These are phyloP conservation scores for Xylariales sp. DNA, from an alignment of 2,329 filamentous ascomycete species.

Conservation along the genomic window DNA sequence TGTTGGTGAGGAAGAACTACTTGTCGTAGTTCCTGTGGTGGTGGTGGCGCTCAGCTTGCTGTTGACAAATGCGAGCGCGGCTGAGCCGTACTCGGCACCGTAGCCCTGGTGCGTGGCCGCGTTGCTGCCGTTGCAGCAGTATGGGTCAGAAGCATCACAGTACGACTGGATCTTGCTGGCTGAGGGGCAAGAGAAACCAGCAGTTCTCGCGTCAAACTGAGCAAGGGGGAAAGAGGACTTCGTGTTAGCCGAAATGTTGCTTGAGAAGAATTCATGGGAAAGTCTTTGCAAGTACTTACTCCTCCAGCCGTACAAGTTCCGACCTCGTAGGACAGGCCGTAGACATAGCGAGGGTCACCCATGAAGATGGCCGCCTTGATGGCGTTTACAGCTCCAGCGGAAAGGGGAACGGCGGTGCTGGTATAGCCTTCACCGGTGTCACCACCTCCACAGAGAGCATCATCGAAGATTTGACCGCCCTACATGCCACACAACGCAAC, in stretches of 20 bases:
- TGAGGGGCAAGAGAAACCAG: slow-evolving; percentile 52
- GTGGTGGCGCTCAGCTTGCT: slow-evolving; percentile 21
- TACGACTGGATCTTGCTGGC: slow-evolving; percentile 54
- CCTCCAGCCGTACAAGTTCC: slow-evolving; percentile 55
- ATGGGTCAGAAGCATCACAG: slow-evolving; percentile 60
- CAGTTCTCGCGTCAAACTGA: slow-evolving; percentile 56
- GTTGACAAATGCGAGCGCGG: slow-evolving; percentile 58
- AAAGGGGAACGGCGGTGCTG: too few species aligned
- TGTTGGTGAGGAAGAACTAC: too few species aligned
- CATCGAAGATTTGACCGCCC: slow-evolving; percentile 60
- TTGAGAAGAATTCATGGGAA: background rate
- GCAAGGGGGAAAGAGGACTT: background rate
- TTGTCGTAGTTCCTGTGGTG: too few species aligned
- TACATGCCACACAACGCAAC: too few species aligned
- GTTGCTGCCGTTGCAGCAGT: slow-evolving; percentile 63
- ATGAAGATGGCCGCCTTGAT: slow-evolving; percentile 60
- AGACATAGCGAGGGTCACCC: slow-evolving; percentile 54
- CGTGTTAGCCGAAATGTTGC: background rate
- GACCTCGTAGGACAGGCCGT: slow-evolving; percentile 54
- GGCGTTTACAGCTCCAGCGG: slow-evolving; percentile 42
- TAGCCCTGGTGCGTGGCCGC: slow-evolving; percentile 59
- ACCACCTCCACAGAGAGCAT: slow-evolving; percentile 55
- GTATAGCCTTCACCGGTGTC: too few species aligned
- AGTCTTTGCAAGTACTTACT: slow-evolving; percentile 36
- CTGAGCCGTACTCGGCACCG: slow-evolving; percentile 55